phyloP scores from a whole-genome alignment of 805 yeast species.

The Aciculoconidium aculeatum region DNA sequence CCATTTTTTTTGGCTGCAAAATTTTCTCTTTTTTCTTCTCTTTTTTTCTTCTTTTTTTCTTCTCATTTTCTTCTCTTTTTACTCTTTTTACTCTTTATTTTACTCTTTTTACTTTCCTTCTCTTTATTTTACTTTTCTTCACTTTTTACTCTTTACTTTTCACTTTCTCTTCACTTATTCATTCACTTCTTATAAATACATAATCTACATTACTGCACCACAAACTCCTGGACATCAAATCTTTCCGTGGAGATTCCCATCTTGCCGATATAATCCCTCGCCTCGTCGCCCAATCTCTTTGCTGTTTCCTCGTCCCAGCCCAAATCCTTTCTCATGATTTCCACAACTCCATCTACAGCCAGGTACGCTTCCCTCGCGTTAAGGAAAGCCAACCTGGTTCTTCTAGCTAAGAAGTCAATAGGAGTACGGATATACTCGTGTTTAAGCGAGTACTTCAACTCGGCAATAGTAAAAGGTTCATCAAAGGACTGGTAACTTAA shows the following conservation, averaged over 20 bases:
- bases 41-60: slow-evolving; percentile 3
- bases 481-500: slow-evolving; percentile 49
- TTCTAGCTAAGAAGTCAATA: slow-evolving; percentile 83
- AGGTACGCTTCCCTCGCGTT: slow-evolving; percentile 78
- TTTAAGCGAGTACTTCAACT: slow-evolving; percentile 71
- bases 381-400: slow-evolving; percentile 88
- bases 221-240: slow-evolving; percentile 14
- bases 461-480: slow-evolving; percentile 88
- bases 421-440: slow-evolving; percentile 88
- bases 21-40: too few relatives aligned
- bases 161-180: too few relatives aligned
- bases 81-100: slow-evolving; percentile 4
- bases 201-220: slow-evolving; percentile 10
- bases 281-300: slow-evolving; percentile 44
- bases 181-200: too few relatives aligned
- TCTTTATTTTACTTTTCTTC: too few relatives aligned
- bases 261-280: slow-evolving; percentile 54
- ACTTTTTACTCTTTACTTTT: too few relatives aligned
- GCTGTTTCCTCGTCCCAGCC: slow-evolving; percentile 64
- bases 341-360: slow-evolving; percentile 80
- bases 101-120: too few relatives aligned
- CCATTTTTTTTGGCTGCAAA: too few relatives aligned
- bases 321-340: slow-evolving; percentile 75
- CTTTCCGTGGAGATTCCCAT: slow-evolving; percentile 43
- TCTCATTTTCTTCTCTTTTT: slow-evolving; percentile 2